Evolutionary conservation across 441 rosid genomes (phyloP), one percentile per base, ranked within the genome.

Genomic region (Aleurites moluccanus): DNA sequence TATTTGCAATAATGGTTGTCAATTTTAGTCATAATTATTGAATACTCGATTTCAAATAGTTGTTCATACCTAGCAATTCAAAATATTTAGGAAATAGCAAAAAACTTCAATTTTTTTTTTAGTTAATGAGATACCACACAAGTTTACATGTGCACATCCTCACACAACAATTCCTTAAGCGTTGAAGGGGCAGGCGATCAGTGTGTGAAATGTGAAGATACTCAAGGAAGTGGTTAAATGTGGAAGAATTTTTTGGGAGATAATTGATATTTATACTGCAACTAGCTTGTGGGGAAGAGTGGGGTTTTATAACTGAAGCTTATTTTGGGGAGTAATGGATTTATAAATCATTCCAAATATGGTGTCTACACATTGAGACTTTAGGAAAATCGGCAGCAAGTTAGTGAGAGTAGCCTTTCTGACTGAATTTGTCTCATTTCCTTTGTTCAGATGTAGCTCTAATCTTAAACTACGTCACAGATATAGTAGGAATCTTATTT

Each of bases 151-250:
- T 28, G 28, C 21, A 4, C 44, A 55, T 25, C 25, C 42, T 14
- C 40, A 42, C 71, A 45, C 21, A 16, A 18, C n/a, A 27, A 45
- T 56, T 42, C 3, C 15, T 38, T 25, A 38, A 55, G 35, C 27
- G 56, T 42, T 42, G 16, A 13, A 57, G 55, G 42, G 18, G 14
- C 57, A 3, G 42, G 11, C 64, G 23, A 38, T 61, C 15, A 27
- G 40, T 53, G 62, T 62, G 63, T 69, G 52, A 63, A 30, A 28
- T 55, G 63, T 62, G 40, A 55, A 5, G 18, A 64, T 73, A 23
- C 10, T 55, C 13, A 74, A 65, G 57, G 42, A 55, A 49, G 62
- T 44, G 14, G 25, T 10, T 10, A 14, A 49, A 25, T 23, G 23
- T 75, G 62, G 13, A 27, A 64, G 14, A 20, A 27, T 20, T 61